A percentile compares a stretch with the other conserved stretches of the same genome.
Conservation (phyloP, 345 rosid species). For the Aquilaria yunnanensis region DNA sequence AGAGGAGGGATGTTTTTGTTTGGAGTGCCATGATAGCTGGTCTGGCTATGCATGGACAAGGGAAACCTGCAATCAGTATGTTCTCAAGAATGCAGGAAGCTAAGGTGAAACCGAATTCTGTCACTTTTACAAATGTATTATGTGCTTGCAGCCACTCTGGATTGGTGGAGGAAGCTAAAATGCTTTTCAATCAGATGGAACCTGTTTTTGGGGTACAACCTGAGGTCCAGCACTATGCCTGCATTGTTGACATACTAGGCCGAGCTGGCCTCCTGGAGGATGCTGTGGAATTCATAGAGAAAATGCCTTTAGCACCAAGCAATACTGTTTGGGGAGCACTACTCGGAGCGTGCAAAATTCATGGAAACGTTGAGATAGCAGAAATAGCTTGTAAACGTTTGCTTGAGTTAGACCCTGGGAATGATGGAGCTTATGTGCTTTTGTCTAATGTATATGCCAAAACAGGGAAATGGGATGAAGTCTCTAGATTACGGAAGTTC, state of each 20-base stretch:
- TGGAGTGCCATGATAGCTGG: constrained; percentile 83
- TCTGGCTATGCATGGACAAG: constrained; percentile 65
- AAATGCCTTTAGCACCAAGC: constrained; percentile 53
- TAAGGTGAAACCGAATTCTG: constrained; percentile 50
- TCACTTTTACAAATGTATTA: constrained; percentile 57
- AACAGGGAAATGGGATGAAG: constrained; percentile 51
- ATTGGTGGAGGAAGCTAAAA: constrained; percentile 53
- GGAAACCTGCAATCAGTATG: constrained; percentile 46
- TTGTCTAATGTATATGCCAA: constrained; percentile 68
- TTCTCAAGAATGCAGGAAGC: constrained; percentile 50
- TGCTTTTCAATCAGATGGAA: constrained; percentile 44
- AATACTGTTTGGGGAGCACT: constrained; percentile 64
- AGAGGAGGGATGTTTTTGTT: constrained; percentile 55
- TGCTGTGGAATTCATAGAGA: constrained; percentile 51
- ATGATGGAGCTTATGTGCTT: constrained; percentile 58
- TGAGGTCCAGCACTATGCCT: constrained; percentile 56
- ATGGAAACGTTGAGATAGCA: constrained; percentile 55
- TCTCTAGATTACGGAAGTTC: constrained; percentile 46
- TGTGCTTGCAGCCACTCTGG: constrained; percentile 75
- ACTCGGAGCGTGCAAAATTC: constrained; percentile 69
- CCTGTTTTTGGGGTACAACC: constrained; percentile 48
- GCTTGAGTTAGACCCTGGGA: constrained; percentile 55
- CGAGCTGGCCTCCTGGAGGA: constrained; percentile 63
- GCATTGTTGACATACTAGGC: constrained; percentile 68
- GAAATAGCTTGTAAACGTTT: constrained; percentile 46